Conservation (phyloP, 2,329 filamentous ascomycete genomes). For the Ophiostoma ips region DNA sequence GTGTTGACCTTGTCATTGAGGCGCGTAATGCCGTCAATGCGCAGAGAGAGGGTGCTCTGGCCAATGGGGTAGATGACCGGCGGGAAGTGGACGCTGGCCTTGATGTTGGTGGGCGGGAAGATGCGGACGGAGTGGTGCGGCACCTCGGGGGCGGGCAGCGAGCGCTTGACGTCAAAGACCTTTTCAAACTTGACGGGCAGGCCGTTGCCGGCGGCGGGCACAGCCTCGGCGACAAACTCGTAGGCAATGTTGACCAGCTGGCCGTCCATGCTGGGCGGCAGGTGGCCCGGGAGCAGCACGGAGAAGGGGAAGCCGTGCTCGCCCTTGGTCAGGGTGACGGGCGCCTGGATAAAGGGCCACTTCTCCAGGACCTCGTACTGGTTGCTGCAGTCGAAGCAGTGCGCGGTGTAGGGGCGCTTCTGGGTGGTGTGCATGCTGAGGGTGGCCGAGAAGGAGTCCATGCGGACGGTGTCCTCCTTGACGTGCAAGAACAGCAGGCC, state of each 20-base stretch:
- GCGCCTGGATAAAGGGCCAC: conserved; percentile 60
- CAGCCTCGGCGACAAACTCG: conserved; percentile 55
- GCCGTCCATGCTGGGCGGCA: conserved; percentile 73
- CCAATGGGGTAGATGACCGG: conserved; percentile 78
- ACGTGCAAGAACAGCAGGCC: conserved; percentile 67
- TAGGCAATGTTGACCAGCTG: conserved; percentile 63
- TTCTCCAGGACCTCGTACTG: conserved; percentile 60
- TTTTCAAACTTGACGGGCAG: conserved; percentile 46
- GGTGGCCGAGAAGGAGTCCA: conserved; percentile 60
- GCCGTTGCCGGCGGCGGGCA: conserved; percentile 39
- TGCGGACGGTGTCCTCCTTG: conserved; percentile 47
- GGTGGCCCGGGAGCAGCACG: conserved; percentile 66
- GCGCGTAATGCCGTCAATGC: conserved; percentile 72
- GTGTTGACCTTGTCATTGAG: conserved; percentile 54
- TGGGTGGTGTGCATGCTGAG: conserved; percentile 58
- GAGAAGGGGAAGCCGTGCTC: conserved; percentile 79
- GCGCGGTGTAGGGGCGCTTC: conserved; percentile 66
- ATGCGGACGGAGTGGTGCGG: conserved; percentile 86
- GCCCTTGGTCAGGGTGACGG: conserved; percentile 37
- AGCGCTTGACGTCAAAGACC: conserved; percentile 61
- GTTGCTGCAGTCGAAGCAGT: conserved; percentile 64
- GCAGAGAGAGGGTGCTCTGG: conserved; percentile 64
- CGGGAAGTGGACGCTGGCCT: conserved; percentile 67
- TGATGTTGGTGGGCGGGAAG: conserved; percentile 92
- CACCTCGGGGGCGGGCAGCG: conserved; percentile 56